Evolutionary conservation across 2,329 filamentous ascomycete genomes (phyloP), one percentile per base, ranked within the genome.

Genomic region (Hypoxylon rubiginosum): DNA sequence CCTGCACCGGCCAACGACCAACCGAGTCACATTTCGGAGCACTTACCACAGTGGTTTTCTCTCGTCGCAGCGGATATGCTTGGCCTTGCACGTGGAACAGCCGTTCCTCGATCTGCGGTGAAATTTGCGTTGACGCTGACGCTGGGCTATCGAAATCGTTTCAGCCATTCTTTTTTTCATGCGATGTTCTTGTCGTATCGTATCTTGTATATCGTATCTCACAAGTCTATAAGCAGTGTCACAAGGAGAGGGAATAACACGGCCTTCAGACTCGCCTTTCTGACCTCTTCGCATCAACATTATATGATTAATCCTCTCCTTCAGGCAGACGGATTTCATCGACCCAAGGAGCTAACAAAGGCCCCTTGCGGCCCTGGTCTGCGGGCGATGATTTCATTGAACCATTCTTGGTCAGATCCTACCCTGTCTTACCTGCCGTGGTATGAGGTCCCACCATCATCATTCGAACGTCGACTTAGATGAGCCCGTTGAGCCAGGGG

Each of bases 31-130:
- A 60, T 64, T 57, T 62, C 43, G 11, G 34, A 51, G 45, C 13
- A 17, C 80, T 71, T 80, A 83, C 81, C 81, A 83, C 45, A 83
- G 74, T 43, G 82, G 82, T 67, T 77, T 81, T 64, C 77, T 77
- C 69, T 84, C 82, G 63, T 83, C 81, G 72, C 82, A 83, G 56
- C 82, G 79, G 54, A 83, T 82, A 68, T 83, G 82, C 67, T 82
- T 79, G 58, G 72, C 73, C 72, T 81, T 82, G 74, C 74, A 76
- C 46, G 72, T 75, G 45, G 68, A 69, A 66, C 74, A 74, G 51
- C 76, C 75, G 53, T 76, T 77, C 36, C 73, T 73, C 28, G 74
- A 76, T 57, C 76, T 72, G 48, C 76, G 74, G 59, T 78, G 76
- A 46, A 77, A 77, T 69, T 73, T 75, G 58, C 76, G 75, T 64